These are phyloP conservation scores for Ogataea angusta DNA, from an alignment of 805 yeast genomes.

Conservation along the genomic window DNA sequence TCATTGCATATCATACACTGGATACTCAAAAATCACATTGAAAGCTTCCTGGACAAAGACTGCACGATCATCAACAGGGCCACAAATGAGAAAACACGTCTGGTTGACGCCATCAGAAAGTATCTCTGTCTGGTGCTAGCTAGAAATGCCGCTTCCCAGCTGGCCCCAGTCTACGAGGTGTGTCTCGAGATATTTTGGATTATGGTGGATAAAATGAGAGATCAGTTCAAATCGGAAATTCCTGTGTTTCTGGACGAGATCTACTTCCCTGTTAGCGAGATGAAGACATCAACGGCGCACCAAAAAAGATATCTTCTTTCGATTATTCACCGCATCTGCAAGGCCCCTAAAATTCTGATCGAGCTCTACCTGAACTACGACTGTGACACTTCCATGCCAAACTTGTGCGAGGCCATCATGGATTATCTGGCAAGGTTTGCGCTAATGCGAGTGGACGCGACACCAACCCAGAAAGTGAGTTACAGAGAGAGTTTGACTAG, in stretches of 20 bases:
- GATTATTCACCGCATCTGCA: constrained; percentile 76
- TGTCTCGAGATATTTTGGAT: constrained; percentile 93
- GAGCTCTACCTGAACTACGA: constrained; percentile 95
- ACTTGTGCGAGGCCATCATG: constrained; percentile 78
- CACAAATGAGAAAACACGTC: constrained; percentile 52
- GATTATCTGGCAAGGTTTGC: constrained; percentile 75
- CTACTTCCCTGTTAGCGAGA: constrained; percentile 89
- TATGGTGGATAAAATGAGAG: constrained; percentile 74
- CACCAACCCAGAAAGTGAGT: constrained; percentile 60
- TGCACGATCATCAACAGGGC: constrained; percentile 50
- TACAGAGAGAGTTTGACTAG: constrained; percentile 49
- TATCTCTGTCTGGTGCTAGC: constrained; percentile 79
- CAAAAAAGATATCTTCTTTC: constrained; percentile 86
- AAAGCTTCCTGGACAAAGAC: constrained; percentile 63
- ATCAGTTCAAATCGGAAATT: constrained; percentile 87
- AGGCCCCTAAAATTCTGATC: constrained; percentile 85
- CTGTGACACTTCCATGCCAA: constrained; percentile 79
- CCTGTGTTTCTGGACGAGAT: constrained; percentile 92
- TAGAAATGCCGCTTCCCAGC: constrained; percentile 87
- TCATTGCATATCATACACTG: constrained; percentile 87
- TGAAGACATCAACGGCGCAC: constrained; percentile 87
- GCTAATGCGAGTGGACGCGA: constrained; percentile 64
- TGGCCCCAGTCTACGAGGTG: constrained; percentile 88
- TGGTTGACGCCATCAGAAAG: constrained; percentile 79
- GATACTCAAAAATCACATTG: constrained; percentile 79